Evolutionary conservation across 345 rosid genomes (phyloP).

Genomic region (Kernera saxatilis): DNA sequence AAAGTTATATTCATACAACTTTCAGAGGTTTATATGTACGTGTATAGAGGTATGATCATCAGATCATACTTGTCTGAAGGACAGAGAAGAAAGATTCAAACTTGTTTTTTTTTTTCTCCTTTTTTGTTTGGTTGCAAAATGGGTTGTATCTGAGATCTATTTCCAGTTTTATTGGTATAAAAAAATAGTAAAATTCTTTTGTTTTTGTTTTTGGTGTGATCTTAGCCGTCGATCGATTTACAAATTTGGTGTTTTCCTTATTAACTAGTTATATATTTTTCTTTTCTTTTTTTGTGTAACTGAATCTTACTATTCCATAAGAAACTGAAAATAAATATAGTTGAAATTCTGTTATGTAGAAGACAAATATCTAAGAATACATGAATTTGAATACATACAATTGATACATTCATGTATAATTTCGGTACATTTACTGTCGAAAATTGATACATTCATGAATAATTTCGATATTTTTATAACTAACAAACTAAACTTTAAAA

Average conservation of each 20-base stretch:
- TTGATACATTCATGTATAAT: not conserved
- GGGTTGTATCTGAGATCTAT: not conserved
- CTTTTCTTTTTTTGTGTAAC: not conserved
- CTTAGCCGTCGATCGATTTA: not conserved
- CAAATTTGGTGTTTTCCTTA: not conserved
- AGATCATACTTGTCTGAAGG: not conserved
- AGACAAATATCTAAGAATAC: not conserved
- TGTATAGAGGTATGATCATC: not conserved
- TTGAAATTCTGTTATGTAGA: not conserved
- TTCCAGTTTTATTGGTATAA: not conserved
- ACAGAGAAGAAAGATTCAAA: not conserved
- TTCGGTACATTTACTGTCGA: not conserved
- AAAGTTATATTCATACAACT: not conserved
- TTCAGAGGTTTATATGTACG: not conserved
- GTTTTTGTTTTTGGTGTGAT: not conserved
- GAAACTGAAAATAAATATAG: not conserved
- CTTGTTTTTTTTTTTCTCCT: not conserved
- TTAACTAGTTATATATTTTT: not conserved
- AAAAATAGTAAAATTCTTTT: not conserved
- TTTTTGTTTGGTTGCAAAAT: not conserved
- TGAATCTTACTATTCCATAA: slow-evolving; percentile 9
- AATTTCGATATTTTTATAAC: not conserved
- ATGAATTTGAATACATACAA: not conserved
- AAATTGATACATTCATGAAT: not conserved
- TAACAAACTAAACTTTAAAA: not conserved